These are phyloP conservation scores for Mycena filopes DNA, from an alignment of 768 basidiomycete genomes.

Conservation along the genomic window DNA sequence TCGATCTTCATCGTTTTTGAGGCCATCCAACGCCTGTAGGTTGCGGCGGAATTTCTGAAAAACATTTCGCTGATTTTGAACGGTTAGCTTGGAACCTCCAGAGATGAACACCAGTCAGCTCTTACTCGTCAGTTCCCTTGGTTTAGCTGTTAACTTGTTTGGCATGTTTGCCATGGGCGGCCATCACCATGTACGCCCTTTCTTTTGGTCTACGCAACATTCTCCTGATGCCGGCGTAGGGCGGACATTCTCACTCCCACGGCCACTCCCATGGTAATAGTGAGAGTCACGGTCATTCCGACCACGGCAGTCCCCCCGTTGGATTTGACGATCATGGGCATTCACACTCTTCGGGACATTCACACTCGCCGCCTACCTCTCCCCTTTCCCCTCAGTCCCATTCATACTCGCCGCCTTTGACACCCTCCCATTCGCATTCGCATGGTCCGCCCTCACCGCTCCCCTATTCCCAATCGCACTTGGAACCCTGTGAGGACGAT, in stretches of 20 bases:
- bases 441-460: constrained; percentile 36
- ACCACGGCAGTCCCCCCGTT: constrained; percentile 26
- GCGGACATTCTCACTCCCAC: constrained; percentile 33
- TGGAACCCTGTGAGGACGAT: constrained; percentile 38
- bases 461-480: constrained; percentile 42
- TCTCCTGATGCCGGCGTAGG: constrained; percentile 40
- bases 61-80: not conserved
- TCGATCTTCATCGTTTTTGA: constrained; percentile 99
- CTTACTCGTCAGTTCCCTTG: constrained; percentile 87
- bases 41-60: constrained; percentile 4
- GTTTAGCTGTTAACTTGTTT: constrained; percentile 93
- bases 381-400: constrained; percentile 36
- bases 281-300: constrained; percentile 41
- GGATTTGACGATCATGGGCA: constrained; percentile 36
- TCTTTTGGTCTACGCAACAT: not conserved
- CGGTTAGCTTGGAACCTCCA: constrained; percentile 84
- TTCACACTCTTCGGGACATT: constrained; percentile 39
- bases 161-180: constrained; percentile 99
- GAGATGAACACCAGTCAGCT: constrained; percentile 98
- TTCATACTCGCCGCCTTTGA: constrained; percentile 43
- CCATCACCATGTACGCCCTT: constrained; percentile 70
- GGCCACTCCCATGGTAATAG: constrained; percentile 59
- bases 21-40: constrained; percentile 92
- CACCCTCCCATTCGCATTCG: constrained; percentile 40
- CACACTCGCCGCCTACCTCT: constrained; percentile 39